phyloP scores from a whole-genome alignment of 2,329 filamentous ascomycete genomes.

The Colletotrichum sp. region DNA sequence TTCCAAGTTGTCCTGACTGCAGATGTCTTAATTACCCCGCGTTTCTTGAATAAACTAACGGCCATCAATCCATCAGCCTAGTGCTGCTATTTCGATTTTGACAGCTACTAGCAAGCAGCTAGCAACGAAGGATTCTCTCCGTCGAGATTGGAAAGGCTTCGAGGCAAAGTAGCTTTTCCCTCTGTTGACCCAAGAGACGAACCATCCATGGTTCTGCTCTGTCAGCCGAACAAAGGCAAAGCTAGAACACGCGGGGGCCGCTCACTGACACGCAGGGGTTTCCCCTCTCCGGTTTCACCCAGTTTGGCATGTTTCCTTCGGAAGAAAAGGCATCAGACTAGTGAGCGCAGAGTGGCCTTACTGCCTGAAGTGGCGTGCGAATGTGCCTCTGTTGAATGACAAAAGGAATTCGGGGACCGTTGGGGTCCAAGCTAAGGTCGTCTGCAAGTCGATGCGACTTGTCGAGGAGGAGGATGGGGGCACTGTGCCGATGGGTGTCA shows the following conservation, averaged over 20 bases:
- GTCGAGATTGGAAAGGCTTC: not conserved
- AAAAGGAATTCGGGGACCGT: not conserved
- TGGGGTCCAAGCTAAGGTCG: constrained; percentile 2
- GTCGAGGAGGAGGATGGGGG: not conserved
- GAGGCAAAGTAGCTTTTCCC: not conserved
- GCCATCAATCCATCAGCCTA: too few species aligned
- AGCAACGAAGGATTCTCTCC: not conserved
- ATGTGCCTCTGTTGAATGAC: not conserved
- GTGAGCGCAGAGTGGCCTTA: not conserved
- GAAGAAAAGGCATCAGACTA: not conserved
- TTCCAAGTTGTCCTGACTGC: not conserved
- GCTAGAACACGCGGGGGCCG: not conserved
- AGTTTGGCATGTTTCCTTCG: not conserved
- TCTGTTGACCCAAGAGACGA: not conserved
- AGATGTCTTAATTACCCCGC: not conserved
- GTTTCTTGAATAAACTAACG: not conserved
- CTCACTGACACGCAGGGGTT: constrained; percentile 8
- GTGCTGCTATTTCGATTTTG: not conserved
- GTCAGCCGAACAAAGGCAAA: not conserved
- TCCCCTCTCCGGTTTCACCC: constrained; percentile 10
- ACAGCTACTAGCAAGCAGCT: not conserved
- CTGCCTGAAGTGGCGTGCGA: not conserved
- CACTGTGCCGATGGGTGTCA: constrained; percentile 7
- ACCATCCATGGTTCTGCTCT: not conserved
- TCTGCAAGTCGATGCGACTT: not conserved